A percentile compares a stretch with the other conserved stretches of the same genome.
phyloP scores from a whole-genome alignment of 2,329 filamentous ascomycete genomes.

The Coniella lustricola region DNA sequence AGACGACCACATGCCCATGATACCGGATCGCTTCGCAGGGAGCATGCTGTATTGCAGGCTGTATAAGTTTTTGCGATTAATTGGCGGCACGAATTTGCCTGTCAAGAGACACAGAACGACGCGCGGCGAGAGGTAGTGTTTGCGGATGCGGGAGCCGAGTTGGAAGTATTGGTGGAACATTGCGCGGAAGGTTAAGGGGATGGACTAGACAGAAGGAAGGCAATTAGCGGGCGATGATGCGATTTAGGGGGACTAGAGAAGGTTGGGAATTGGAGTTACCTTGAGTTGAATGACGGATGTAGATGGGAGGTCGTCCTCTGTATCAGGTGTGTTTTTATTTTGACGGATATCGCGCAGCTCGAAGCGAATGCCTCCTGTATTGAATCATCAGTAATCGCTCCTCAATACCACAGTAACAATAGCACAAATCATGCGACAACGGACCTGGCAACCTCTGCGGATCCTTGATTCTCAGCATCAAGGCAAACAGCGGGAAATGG shows the following conservation, averaged over 20 bases:
- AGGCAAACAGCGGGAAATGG: slow-evolving; percentile 92
- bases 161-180: slow-evolving; percentile 99
- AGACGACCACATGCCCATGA: slow-evolving; percentile 78
- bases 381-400: too few species aligned
- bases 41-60: slow-evolving; percentile 98
- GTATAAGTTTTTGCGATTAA: slow-evolving; percentile 90
- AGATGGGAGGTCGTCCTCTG: slow-evolving; percentile 41
- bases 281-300: slow-evolving; percentile 84
- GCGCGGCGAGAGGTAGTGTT: slow-evolving; percentile 86
- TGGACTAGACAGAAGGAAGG: slow-evolving; percentile 55
- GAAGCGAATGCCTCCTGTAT: slow-evolving; percentile 72
- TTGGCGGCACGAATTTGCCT: slow-evolving; percentile 88
- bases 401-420: too few species aligned
- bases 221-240: slow-evolving; percentile 7
- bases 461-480: slow-evolving; percentile 95
- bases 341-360: slow-evolving; percentile 71
- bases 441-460: slow-evolving; percentile 81
- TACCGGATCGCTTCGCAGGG: slow-evolving; percentile 69
- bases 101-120: slow-evolving; percentile 85
- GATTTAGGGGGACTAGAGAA: background rate
- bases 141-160: slow-evolving; percentile 82
- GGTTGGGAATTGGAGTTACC: slow-evolving; percentile 39
- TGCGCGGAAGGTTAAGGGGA: slow-evolving; percentile 80
- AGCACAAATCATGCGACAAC: slow-evolving; percentile 26
- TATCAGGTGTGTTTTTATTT: slow-evolving; percentile 35